Base-by-base conservation (phyloP, 257 asterid species). In the Eucommia ulmoides region DNA sequence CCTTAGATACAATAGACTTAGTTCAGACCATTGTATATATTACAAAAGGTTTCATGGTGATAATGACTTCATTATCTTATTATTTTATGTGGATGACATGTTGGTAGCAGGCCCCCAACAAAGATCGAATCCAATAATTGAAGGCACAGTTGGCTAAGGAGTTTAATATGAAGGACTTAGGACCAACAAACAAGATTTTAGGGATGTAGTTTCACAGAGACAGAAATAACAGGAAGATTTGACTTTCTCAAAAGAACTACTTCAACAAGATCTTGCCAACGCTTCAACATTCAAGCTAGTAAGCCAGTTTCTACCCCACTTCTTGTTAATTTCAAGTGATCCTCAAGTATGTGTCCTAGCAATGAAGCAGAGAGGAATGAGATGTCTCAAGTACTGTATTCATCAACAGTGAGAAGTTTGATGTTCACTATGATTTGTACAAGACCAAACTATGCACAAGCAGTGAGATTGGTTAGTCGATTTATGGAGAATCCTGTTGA, bases 81-180 rank as follows among this genome's bases (percentile, higher is more conserved):
- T 29, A 12, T 29, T 29, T 7, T 12, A 29, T 5, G 38, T 29
- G 38, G 38, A 29, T 12, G 38, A 12, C 38, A 29, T 29, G 38
- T 29, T 29, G 38, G 38, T 29, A 29, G 38, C 38, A 29, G 7
- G 38, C 12, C 38, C n/a, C 38, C 38, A 29, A 29, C 12, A 29
- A 29, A 29, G 38, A 29, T 29, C 12, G 38, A 29, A 45, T 49
- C 53, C 53, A 49, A 49, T 16, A 22, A 49, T 9, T 49, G n/a
- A 49, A 49, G 25, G 29, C 17, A 22, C 53, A 22, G 29, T 20
- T 49, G 25, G 29, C 14, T 20, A 22, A n/a, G n/a, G 26, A 49
- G 29, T 20, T 49, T 21, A 12, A 29, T 29, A 29, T 14, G 24
- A 49, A 20, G 53, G 25, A 49, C 15, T 20, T 49, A 16, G 29